phyloP scores from a whole-genome alignment of 2,329 filamentous ascomycete genomes.

The Aplosporella prunicola region DNA sequence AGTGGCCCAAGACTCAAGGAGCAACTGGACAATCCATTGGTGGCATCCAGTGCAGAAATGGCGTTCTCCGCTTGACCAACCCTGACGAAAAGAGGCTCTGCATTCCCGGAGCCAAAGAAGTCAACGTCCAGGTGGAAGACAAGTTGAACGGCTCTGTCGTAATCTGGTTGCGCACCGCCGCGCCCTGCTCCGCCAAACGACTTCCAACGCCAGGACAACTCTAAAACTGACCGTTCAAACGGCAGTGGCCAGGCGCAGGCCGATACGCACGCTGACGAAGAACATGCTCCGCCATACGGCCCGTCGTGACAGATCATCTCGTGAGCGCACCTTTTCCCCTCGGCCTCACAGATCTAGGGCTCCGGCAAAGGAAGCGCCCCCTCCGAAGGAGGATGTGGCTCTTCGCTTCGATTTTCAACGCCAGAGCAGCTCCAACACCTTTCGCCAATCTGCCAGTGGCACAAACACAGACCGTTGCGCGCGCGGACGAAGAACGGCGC shows the following conservation, averaged over 20 bases:
- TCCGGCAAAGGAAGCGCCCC: too few species aligned
- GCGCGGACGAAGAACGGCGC: too few species aligned
- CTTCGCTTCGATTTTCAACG: too few species aligned
- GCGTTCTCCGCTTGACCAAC: slow-evolving; percentile 72
- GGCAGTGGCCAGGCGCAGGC: slow-evolving; percentile 18
- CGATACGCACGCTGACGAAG: slow-evolving; percentile 28
- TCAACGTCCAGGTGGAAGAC: slow-evolving; percentile 62
- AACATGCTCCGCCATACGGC: too few species aligned
- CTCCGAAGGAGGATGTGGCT: too few species aligned
- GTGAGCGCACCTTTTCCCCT: too few species aligned
- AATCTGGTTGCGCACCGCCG: too few species aligned
- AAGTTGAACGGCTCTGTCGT: slow-evolving; percentile 49
- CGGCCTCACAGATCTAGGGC: too few species aligned
- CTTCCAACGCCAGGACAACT: slow-evolving; percentile 38
- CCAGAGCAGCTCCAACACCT: too few species aligned
- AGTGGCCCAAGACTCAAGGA: slow-evolving; percentile 78
- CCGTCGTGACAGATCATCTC: too few species aligned
- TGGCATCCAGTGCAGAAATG: slow-evolving; percentile 71
- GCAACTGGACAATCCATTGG: slow-evolving; percentile 74
- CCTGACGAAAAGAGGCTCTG: slow-evolving; percentile 59
- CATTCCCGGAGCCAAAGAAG: slow-evolving; percentile 56
- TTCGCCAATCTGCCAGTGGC: too few species aligned
- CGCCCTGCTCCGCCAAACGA: slow-evolving; percentile 35
- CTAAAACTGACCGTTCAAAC: slow-evolving; percentile 26
- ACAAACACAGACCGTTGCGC: too few species aligned